These are phyloP conservation scores for Porphyrellus cyaneotinctus DNA, from an alignment of 768 basidiomycete species.

Conservation along the genomic window DNA sequence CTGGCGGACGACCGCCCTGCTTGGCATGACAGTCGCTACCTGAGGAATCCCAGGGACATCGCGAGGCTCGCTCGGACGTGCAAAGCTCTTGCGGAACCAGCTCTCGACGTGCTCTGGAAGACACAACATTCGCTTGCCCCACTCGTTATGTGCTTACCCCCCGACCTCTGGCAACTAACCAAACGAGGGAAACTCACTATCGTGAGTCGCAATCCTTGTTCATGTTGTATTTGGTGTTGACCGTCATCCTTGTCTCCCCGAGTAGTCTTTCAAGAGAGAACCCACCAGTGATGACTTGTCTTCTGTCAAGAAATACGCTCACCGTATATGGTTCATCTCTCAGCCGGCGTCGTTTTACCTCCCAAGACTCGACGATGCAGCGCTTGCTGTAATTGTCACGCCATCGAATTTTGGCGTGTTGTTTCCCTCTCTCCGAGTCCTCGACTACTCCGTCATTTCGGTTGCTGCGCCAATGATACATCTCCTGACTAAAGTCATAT, in stretches of 20 bases:
- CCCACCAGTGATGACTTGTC: constrained; percentile 22
- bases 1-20: constrained; percentile 20
- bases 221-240: background rate
- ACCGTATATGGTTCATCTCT: constrained; percentile 21
- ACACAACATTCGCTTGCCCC: constrained; percentile 29
- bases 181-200: constrained; percentile 17
- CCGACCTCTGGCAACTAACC: constrained; percentile 23
- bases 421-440: constrained; percentile 23
- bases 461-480: constrained; percentile 17
- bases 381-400: constrained; percentile 18
- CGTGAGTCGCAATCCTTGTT: constrained; percentile 14
- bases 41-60: constrained; percentile 21
- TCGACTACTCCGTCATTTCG: constrained; percentile 29
- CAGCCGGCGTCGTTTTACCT: constrained; percentile 21
- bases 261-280: constrained; percentile 21
- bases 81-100: constrained; percentile 24
- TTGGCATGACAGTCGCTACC: constrained; percentile 15
- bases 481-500: constrained; percentile 19
- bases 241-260: background rate
- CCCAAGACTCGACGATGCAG: constrained; percentile 25
- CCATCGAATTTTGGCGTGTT: constrained; percentile 19
- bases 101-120: constrained; percentile 31
- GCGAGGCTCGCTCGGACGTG: constrained; percentile 30
- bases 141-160: constrained; percentile 27
- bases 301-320: constrained; percentile 21